phyloP scores from a whole-genome alignment of 441 rosid genomes.

The Mallotus japonicus region DNA sequence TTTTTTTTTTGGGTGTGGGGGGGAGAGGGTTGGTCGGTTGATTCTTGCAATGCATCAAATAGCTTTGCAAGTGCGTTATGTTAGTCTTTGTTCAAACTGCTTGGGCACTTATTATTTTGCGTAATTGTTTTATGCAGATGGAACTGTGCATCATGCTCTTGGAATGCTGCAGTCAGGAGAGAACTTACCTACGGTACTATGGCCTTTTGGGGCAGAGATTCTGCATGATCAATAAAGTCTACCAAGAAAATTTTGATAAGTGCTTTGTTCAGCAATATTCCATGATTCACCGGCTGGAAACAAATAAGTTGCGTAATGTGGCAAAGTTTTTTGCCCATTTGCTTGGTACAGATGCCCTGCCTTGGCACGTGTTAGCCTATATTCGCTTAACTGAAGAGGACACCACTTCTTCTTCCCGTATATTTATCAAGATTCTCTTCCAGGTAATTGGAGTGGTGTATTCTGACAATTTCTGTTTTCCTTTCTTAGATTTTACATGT shows the following conservation, averaged over 20 bases:
- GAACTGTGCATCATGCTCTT: conserved; percentile 84
- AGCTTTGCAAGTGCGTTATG: neutral
- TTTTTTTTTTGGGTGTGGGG: too few relatives aligned
- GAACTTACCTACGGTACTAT: conserved; percentile 83
- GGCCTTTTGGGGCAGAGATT: conserved; percentile 91
- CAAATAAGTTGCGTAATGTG: conserved; percentile 80
- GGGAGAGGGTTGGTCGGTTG: too few relatives aligned
- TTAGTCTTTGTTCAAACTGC: neutral
- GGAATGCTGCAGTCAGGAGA: conserved; percentile 96
- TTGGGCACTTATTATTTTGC: conserved; percentile 10
- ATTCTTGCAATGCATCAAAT: neutral
- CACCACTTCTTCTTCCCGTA: conserved; percentile 84
- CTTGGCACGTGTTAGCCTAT: conserved; percentile 85
- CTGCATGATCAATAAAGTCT: conserved; percentile 82
- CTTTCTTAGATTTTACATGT: neutral
- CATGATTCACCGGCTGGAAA: conserved; percentile 89
- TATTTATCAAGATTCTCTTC: conserved; percentile 92
- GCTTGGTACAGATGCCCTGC: conserved; percentile 80
- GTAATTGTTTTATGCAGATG: conserved; percentile 53
- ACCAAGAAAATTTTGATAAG: conserved; percentile 83
- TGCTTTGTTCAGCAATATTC: conserved; percentile 89
- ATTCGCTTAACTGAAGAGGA: conserved; percentile 86
- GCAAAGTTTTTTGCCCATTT: conserved; percentile 93
- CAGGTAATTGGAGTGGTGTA: conserved; percentile 45
- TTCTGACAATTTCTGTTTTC: neutral